Base-by-base conservation (phyloP, 139 green algal genomes). In the Nannochloris sp. region DNA sequence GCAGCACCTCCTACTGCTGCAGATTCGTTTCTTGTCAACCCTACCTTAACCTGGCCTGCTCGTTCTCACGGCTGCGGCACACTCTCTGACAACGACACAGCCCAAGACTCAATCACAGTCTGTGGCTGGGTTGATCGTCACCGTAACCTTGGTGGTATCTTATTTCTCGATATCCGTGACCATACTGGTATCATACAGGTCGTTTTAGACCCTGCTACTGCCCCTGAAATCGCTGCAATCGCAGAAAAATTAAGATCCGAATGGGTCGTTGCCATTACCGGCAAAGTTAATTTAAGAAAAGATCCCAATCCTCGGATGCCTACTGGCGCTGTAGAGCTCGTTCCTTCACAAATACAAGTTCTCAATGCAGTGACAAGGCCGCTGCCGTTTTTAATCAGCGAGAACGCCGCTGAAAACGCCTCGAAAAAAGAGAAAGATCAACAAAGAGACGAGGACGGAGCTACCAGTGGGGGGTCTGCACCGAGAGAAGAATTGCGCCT, bases 91-190 rank as follows among this genome's bases (percentile, higher is more conserved):
- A 61, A 59, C 0, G 57, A 87, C 14, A 79, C 72, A 6, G 87
- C 79, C 25, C 4, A 74, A 27, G 13, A 35, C 4, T 29, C 35
- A 0, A 58, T 98, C 2, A 86, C 73, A 0, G 59, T 99, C 6
- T 98, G 92, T 69, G 93, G 93, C 19, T 99, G 94, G 94, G 89
- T 98, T 37, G 89, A 97, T 74, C 67, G 83, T 19, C 86, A 89
- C 57, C 67, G 95, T n/a, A 87, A 96, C 73, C 78, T 96, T 25
- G 95, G 95, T 14, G 91, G 91, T 30, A 67, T 99, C 14, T 64
- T 89, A 4, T 99, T 99, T 71, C 66, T 95, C 7, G 93, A 97
- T 65, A 71, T 99, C 1, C 67, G 95, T 0, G 95, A 99, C 73
- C 82, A 93, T 67, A 91, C 85, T 8, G 95, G 95, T 12, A 62